Percentiles rank a stretch among this genome's conserved stretches.
These are phyloP conservation scores for Microsporum ferrugineum DNA, from an alignment of 2,329 filamentous ascomycete genomes.

Conservation along the genomic window DNA sequence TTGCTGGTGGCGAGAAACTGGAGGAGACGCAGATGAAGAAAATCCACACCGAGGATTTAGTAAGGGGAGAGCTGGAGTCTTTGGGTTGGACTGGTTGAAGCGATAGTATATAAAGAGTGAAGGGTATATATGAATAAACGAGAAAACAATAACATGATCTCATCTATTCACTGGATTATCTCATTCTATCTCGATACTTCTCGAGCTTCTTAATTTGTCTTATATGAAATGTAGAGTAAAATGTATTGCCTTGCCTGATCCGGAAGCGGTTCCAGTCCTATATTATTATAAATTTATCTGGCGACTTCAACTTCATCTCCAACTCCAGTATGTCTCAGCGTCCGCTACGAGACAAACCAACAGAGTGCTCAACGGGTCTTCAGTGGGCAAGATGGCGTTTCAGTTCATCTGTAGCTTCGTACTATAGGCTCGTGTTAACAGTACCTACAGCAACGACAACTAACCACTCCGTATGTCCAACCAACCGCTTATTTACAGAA, in stretches of 20 bases:
- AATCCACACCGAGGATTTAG: constrained; percentile 75
- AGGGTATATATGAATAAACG: not conserved
- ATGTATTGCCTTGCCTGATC: too few species aligned
- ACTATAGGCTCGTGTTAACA: too few species aligned
- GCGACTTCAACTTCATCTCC: too few species aligned
- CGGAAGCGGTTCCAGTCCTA: too few species aligned
- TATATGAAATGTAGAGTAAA: not conserved
- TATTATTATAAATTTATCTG: too few species aligned
- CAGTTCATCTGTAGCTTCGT: too few species aligned
- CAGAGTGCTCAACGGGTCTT: too few species aligned
- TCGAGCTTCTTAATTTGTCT: not conserved
- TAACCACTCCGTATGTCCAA: not conserved
- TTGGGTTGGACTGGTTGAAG: constrained; percentile 40
- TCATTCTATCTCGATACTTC: not conserved
- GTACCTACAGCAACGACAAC: not conserved
- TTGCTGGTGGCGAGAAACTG: constrained; percentile 86
- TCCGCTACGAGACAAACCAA: too few species aligned
- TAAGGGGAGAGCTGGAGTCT: constrained; percentile 68
- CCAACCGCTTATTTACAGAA: not conserved
- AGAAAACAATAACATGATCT: not conserved
- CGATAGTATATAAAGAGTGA: not conserved
- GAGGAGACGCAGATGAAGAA: constrained; percentile 99
- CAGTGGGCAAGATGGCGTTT: too few species aligned
- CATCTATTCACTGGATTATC: not conserved
- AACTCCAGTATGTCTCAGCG: too few species aligned